Evolutionary conservation across 2,329 filamentous ascomycete species (phyloP).

Genomic region (Fusarium sp.): DNA sequence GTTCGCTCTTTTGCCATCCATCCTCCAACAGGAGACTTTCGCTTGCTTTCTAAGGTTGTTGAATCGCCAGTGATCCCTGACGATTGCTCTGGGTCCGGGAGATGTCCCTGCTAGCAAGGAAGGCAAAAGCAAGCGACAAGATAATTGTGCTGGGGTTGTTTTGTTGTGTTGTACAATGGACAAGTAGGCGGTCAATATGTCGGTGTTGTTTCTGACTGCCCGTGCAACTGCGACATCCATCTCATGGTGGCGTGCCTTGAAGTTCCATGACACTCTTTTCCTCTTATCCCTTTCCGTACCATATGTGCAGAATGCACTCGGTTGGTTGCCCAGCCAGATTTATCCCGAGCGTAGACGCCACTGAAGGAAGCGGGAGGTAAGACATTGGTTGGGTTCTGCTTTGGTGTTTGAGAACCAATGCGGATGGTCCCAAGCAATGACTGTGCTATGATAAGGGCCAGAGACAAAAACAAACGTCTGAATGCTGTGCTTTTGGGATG

Average conservation of each 20-base stretch:
- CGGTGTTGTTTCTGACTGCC: background rate
- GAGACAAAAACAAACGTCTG: background rate
- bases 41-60: background rate
- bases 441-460: background rate
- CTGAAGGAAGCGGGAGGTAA: background rate
- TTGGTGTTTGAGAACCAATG: background rate
- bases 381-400: background rate
- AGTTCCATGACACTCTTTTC: too few species aligned
- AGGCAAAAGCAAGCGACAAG: conserved; percentile 12
- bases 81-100: conserved; percentile 13
- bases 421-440: background rate
- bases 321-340: conserved; percentile 23
- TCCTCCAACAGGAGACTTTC: conserved; percentile 17
- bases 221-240: conserved; percentile 1
- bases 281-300: background rate
- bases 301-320: background rate
- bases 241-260: background rate
- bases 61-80: conserved; percentile 1
- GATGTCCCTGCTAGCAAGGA: conserved; percentile 24
- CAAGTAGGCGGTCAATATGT: background rate
- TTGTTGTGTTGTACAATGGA: conserved; percentile 1
- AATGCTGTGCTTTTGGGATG: conserved; percentile 8
- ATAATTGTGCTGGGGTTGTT: background rate
- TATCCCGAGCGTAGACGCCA: conserved; percentile 6
- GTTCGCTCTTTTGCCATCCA: background rate